Conservation (phyloP, 1,139 yeast genomes). For the Blastobotrys petasosporus region DNA sequence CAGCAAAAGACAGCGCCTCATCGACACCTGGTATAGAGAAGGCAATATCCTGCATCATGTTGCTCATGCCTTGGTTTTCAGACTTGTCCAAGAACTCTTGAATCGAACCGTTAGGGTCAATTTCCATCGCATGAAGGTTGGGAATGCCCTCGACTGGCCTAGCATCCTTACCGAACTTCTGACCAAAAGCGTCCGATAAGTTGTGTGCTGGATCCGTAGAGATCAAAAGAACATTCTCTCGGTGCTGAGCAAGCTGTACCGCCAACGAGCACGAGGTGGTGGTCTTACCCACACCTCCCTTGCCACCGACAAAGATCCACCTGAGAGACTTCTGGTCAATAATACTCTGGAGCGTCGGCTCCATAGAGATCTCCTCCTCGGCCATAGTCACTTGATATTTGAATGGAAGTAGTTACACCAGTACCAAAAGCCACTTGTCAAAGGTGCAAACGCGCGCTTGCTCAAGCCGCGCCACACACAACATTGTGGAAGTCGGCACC, state of each 20-base stretch:
- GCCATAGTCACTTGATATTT: conserved; percentile 1
- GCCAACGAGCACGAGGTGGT: conserved; percentile 95
- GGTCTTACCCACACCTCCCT: conserved; percentile 99
- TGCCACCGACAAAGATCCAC: conserved; percentile 98
- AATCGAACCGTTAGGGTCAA: conserved; percentile 92
- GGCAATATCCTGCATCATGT: conserved; percentile 85
- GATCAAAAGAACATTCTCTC: conserved; percentile 76
- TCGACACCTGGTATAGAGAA: conserved; percentile 97
- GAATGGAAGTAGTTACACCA: too few species aligned
- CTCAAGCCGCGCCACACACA: too few species aligned
- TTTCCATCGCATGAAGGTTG: conserved; percentile 94
- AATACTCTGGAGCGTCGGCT: conserved; percentile 38
- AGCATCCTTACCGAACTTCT: conserved; percentile 95
- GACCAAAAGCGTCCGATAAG: conserved; percentile 95
- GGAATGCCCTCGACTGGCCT: conserved; percentile 82
- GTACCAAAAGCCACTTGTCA: too few species aligned
- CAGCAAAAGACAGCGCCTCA: conserved; percentile 96
- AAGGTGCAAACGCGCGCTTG: too few species aligned
- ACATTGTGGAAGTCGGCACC: too few species aligned
- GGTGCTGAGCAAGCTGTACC: conserved; percentile 76
- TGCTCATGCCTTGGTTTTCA: conserved; percentile 38
- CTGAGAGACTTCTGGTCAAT: conserved; percentile 51
- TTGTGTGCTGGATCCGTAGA: conserved; percentile 99
- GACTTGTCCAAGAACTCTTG: conserved; percentile 75
- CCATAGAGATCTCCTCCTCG: conserved; percentile 23